A percentile compares a stretch with the other conserved stretches of the same genome.
Conservation (phyloP, 140 eudicot species). For the Oenanthe javanica region DNA sequence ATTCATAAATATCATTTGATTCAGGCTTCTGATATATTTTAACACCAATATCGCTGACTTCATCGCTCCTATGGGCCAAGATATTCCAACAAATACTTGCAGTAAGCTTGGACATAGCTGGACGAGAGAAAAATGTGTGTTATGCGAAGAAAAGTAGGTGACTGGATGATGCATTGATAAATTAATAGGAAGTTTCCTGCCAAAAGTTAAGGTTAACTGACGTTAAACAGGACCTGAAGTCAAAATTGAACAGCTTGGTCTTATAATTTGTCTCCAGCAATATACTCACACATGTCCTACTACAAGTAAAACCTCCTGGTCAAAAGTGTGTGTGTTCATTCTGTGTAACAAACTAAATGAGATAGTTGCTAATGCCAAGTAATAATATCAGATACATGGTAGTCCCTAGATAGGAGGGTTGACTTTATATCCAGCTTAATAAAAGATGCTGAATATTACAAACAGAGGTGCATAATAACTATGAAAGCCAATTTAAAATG, state of each 20-base stretch:
- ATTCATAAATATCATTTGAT: slow-evolving; percentile 61
- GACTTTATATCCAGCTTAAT: neutral
- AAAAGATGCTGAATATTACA: neutral
- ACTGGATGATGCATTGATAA: neutral
- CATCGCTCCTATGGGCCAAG: slow-evolving; percentile 90
- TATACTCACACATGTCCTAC: neutral
- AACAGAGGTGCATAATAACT: neutral
- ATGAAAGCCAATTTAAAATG: neutral
- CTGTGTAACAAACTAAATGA: neutral
- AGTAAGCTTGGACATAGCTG: slow-evolving; percentile 75
- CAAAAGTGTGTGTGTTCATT: neutral
- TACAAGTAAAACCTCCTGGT: neutral
- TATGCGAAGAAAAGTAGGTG: slow-evolving; percentile 5
- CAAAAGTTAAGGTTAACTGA: neutral
- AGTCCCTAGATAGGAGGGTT: neutral
- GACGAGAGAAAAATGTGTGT: slow-evolving; percentile 2
- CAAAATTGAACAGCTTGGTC: neutral
- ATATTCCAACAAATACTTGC: slow-evolving; percentile 91
- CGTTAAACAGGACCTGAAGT: neutral
- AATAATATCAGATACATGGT: neutral
- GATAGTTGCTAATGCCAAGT: neutral
- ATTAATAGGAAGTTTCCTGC: neutral
- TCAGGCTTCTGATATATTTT: slow-evolving; percentile 92
- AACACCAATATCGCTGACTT: slow-evolving; percentile 68
- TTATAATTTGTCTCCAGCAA: neutral